A percentile compares a stretch with the other conserved stretches of the same genome.
Evolutionary conservation across 2,329 filamentous ascomycete species (phyloP).

Genomic region (Fusarium burgessii): DNA sequence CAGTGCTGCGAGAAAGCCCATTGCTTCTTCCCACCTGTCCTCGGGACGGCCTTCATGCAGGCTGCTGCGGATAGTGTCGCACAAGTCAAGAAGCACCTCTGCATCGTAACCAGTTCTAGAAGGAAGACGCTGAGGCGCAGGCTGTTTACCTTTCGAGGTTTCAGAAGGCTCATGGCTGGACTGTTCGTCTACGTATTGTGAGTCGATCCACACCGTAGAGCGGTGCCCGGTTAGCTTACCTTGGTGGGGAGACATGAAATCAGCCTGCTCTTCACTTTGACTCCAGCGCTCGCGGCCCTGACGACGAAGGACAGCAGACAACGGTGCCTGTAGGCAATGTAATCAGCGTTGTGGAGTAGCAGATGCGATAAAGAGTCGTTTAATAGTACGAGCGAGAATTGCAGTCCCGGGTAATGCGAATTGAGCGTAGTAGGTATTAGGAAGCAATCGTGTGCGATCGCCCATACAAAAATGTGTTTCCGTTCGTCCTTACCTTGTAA

Average conservation of each 20-base stretch:
- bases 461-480: not conserved
- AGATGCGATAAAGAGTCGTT: not conserved
- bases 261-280: slow-evolving; percentile 25
- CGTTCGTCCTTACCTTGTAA: slow-evolving; percentile 25
- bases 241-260: slow-evolving; percentile 31
- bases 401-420: not conserved
- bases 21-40: slow-evolving; percentile 51
- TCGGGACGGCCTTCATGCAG: slow-evolving; percentile 52
- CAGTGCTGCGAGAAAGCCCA: slow-evolving; percentile 54
- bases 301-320: slow-evolving; percentile 26
- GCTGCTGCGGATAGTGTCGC: slow-evolving; percentile 56
- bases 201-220: slow-evolving; percentile 13
- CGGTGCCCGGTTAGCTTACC: slow-evolving; percentile 24
- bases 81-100: slow-evolving; percentile 52
- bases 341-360: slow-evolving; percentile 16
- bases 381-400: not conserved
- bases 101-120: slow-evolving; percentile 31
- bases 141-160: slow-evolving; percentile 1
- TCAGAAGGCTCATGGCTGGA: slow-evolving; percentile 21
- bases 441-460: not conserved
- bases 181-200: slow-evolving; percentile 33
- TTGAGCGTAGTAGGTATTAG: not conserved
- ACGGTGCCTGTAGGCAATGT: slow-evolving; percentile 27
- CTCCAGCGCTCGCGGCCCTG: slow-evolving; percentile 25
- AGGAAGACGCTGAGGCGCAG: slow-evolving; percentile 1